These are phyloP conservation scores for Penicillium sp. DNA, from an alignment of 2,329 filamentous ascomycete genomes.

Conservation along the genomic window DNA sequence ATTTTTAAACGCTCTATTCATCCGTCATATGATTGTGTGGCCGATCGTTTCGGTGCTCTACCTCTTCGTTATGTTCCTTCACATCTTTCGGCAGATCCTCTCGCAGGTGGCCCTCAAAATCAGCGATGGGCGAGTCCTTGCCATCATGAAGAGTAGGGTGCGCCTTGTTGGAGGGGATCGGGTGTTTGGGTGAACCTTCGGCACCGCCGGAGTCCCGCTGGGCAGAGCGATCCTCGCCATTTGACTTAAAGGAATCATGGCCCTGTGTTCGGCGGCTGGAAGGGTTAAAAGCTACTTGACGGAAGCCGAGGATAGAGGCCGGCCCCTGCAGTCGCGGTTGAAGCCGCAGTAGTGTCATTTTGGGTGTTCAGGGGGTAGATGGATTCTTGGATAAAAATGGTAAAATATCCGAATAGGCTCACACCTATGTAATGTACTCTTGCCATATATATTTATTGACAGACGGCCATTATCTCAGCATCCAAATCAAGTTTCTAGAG, in stretches of 20 bases:
- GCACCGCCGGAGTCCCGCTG: neutral
- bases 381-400: too few relatives aligned
- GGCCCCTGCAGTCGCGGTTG: neutral
- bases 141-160: slow-evolving; percentile 32
- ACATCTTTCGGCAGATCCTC: slow-evolving; percentile 35
- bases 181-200: slow-evolving; percentile 7
- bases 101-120: slow-evolving; percentile 25
- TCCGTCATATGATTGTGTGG: slow-evolving; percentile 30
- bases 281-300: neutral
- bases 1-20: too few relatives aligned
- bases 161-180: slow-evolving; percentile 36
- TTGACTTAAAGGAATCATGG: neutral
- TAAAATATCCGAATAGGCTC: too few relatives aligned
- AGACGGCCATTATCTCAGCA: too few relatives aligned
- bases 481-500: too few relatives aligned
- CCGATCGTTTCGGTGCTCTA: slow-evolving; percentile 33
- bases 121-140: slow-evolving; percentile 30
- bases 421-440: too few relatives aligned
- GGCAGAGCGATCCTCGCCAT: neutral
- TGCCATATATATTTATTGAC: too few relatives aligned
- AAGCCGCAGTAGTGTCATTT: slow-evolving; percentile 5
- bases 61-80: slow-evolving; percentile 34
- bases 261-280: neutral
- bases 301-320: neutral
- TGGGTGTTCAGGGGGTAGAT: neutral